Conservation (phyloP, 2,329 filamentous ascomycete species). For the Aschersonia sp. region DNA sequence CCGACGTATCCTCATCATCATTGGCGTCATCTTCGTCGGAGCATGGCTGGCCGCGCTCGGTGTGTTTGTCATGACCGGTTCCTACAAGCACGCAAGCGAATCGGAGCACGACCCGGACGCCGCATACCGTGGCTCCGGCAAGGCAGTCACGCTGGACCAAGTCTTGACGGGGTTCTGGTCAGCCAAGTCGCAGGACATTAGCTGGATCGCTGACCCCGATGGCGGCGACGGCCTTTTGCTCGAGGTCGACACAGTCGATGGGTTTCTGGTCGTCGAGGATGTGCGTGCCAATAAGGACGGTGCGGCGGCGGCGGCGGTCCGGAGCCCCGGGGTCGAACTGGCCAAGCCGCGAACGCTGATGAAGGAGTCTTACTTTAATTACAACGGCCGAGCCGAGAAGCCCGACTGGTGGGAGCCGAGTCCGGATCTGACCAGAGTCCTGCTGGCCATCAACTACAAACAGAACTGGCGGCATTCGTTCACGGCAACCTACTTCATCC, state of each 20-base stretch:
- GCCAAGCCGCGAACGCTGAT: slow-evolving; percentile 57
- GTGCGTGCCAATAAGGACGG: slow-evolving; percentile 38
- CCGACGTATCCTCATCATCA: slow-evolving; percentile 46
- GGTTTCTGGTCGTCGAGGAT: slow-evolving; percentile 77
- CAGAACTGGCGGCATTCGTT: slow-evolving; percentile 85
- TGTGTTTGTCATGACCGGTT: slow-evolving; percentile 49
- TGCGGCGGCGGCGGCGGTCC: slow-evolving; percentile 21
- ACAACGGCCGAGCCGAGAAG: slow-evolving; percentile 37
- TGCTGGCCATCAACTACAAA: slow-evolving; percentile 58
- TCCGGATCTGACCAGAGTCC: slow-evolving; percentile 69
- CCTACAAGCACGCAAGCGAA: slow-evolving; percentile 48
- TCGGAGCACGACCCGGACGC: slow-evolving; percentile 56
- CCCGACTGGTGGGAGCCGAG: slow-evolving; percentile 59
- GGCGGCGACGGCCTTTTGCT: slow-evolving; percentile 77
- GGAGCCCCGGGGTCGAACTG: slow-evolving; percentile 14
- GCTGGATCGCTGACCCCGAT: slow-evolving; percentile 61
- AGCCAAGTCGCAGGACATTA: slow-evolving; percentile 48
- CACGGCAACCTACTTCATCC: slow-evolving; percentile 77
- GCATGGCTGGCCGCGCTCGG: slow-evolving; percentile 56
- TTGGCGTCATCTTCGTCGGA: slow-evolving; percentile 44
- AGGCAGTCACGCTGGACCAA: slow-evolving; percentile 59
- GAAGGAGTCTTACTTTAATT: slow-evolving; percentile 48
- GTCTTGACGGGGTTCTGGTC: slow-evolving; percentile 52
- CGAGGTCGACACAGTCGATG: slow-evolving; percentile 53
- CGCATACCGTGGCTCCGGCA: slow-evolving; percentile 48